Evolutionary conservation across 768 basidiomycete species (phyloP), one percentile per base, ranked within the genome.

Genomic region (Amanita muscaria): DNA sequence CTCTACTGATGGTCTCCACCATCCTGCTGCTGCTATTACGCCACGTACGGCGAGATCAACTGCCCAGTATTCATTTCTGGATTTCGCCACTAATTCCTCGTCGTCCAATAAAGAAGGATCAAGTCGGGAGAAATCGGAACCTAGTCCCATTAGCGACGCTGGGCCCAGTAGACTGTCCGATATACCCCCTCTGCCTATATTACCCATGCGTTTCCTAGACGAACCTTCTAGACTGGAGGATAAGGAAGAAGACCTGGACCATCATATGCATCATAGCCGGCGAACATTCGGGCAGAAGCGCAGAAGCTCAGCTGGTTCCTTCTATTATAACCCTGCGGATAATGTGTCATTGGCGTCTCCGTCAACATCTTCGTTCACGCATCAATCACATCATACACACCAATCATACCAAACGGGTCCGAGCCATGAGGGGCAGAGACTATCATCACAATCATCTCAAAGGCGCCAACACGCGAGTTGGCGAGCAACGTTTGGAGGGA

Each of bases 21-120:
- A 14, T 1, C 19, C 40, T 18, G 14, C 29, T 19, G n/a, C n/a
- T n/a, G 25, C 16, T 31, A 16, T 16, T 7, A 15, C 14, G 12
- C 11, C 16, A 5, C 52, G 51, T 42, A 57, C 57, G 10, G 54
- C 47, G 8, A 50, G 51, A 21, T 59, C 58, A 23, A 56, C 58
- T 33, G 62, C 56, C 53, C 65, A 61, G 23, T 42, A 22, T 22
- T 37, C 51, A 18, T 42, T 50, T 34, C 45, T 43, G 5, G 43
- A 44, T 35, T 18, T 44, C n/a, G 16, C 23, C 16, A 23, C 32
- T 27, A 16, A 15, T 19, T 44, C 43, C 3, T 44, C 43, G 3
- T 27, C 43, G 3, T 44, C 43, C 9, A 33, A 5, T 8, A 6
- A 21, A 4, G 16, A 10, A 14, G 31, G 21, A n/a, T 44, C 43